Conservation (phyloP, 495 filamentous ascomycete genomes). For the Margaritispora aquatica region DNA sequence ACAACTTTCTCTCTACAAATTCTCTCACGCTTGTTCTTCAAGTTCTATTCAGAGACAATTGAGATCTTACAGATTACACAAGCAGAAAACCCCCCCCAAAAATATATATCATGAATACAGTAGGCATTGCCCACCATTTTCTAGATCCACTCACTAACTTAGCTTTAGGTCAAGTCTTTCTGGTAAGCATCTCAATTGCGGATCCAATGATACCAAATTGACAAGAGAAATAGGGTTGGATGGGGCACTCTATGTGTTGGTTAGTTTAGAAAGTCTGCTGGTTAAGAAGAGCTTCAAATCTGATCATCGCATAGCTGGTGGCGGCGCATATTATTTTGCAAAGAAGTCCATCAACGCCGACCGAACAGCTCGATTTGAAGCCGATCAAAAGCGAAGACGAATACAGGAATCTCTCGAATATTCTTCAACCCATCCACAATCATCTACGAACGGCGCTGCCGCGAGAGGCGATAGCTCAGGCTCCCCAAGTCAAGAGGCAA, state of each 20-base stretch:
- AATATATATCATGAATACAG: conserved; percentile 32
- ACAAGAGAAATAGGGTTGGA: conserved; percentile 54
- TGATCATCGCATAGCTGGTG: conserved; percentile 54
- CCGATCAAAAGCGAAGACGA: conserved; percentile 56
- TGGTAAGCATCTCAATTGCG: conserved; percentile 36
- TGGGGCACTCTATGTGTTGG: conserved; percentile 82
- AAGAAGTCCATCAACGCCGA: conserved; percentile 91
- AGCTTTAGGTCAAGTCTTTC: conserved; percentile 51
- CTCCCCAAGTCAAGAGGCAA: conserved; percentile 75
- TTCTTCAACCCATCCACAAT: conserved; percentile 33
- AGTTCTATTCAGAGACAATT: no score
- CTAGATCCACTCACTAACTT: conserved; percentile 16
- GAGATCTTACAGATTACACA: no score
- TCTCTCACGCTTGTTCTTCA: background rate
- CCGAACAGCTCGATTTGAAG: conserved; percentile 63
- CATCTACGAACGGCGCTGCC: conserved; percentile 30
- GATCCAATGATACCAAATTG: background rate
- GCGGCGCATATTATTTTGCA: conserved; percentile 92
- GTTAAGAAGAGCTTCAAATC: background rate
- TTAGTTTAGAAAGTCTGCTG: conserved; percentile 30
- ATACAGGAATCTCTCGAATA: conserved; percentile 55
- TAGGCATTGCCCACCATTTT: conserved; percentile 18
- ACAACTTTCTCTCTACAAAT: background rate
- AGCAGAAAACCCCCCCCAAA: background rate
- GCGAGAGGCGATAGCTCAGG: conserved; percentile 52